phyloP scores from a whole-genome alignment of 192 early-diverging fungal genomes.

The Podila minutissima region DNA sequence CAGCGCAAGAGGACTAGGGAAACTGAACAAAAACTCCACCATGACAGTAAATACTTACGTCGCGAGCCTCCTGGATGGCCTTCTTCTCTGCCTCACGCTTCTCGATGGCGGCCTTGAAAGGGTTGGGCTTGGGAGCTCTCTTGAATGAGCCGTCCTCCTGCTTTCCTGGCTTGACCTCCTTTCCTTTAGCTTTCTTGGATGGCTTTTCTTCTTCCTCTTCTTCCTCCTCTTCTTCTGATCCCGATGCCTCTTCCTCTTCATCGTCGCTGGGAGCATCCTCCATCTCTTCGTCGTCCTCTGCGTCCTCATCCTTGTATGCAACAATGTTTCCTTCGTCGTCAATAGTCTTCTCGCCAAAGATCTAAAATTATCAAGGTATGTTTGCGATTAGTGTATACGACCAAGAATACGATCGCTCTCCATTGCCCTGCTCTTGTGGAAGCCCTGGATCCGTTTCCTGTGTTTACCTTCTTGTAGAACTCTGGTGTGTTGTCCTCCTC shows the following conservation, averaged over 20 bases:
- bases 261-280: conserved; percentile 1
- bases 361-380: conserved; percentile 10
- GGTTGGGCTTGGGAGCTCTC: conserved; percentile 44
- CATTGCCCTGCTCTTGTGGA: background rate
- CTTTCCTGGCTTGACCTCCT: conserved; percentile 35
- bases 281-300: conserved; percentile 19
- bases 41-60: conserved; percentile 4
- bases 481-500: conserved; percentile 42
- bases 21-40: no score
- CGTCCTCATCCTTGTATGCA: conserved; percentile 23
- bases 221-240: conserved; percentile 14
- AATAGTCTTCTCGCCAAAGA: conserved; percentile 48
- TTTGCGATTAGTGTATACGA: background rate
- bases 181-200: conserved; percentile 30
- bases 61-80: conserved; percentile 47
- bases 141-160: conserved; percentile 44
- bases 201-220: conserved; percentile 15
- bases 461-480: conserved; percentile 46
- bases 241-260: background rate
- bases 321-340: conserved; percentile 49
- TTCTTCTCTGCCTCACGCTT: conserved; percentile 52
- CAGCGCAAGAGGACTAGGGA: background rate
- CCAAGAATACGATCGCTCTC: background rate
- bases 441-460: background rate
- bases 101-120: conserved; percentile 48